Evolutionary conservation across 2,329 filamentous ascomycete genomes (phyloP), one percentile per base, ranked within the genome.

Genomic region (Zymoseptoria tritici): DNA sequence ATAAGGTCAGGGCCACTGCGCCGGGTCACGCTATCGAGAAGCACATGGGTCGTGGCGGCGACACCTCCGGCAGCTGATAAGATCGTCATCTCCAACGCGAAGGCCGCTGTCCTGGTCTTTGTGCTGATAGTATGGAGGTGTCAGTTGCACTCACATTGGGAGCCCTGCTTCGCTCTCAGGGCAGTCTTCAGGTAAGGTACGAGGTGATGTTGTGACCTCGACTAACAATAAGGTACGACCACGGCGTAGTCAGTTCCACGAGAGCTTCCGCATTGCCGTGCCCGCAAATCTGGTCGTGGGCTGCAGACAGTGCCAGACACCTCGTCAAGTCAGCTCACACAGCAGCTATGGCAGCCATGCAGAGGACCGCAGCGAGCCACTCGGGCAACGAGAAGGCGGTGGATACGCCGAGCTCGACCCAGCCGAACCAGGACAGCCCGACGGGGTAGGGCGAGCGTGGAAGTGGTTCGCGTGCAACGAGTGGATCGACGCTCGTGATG

Each of bases 11-110:
- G 36, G 13, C 36, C 36, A 46, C 36, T 46, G 36, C 36, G 29
- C 54, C 60, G 55, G 60, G 58, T 64, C 64, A 61, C 55, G 61
- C 57, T 54, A 54, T 57, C 62, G 64, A 64, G 64, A 46, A 46
- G 36, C 62, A 65, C 64, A 60, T 52, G 51, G 56, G 36, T 46
- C 16, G 36, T 46, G 36, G 36, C 36, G 36, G 36, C 36, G 13
- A n/a, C 36, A 16, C 26, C 26, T 46, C 16, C 36, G 36, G 36
- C 36, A 46, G 36, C 51, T 59, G 52, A 56, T 55, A 42, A 57
- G 59, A 63, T 63, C 61, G 57, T 62, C 60, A 60, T 56, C 60
- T 49, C 56, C 51, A 31, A 56, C 56, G 42, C 55, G 42, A 22
- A 31, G 52, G 46, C 53, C 52, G 36, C 13, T 46, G 36, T 13